These are phyloP conservation scores for Globisporangium nodosum DNA, from an alignment of 352 stramenopile genomes.

Conservation along the genomic window DNA sequence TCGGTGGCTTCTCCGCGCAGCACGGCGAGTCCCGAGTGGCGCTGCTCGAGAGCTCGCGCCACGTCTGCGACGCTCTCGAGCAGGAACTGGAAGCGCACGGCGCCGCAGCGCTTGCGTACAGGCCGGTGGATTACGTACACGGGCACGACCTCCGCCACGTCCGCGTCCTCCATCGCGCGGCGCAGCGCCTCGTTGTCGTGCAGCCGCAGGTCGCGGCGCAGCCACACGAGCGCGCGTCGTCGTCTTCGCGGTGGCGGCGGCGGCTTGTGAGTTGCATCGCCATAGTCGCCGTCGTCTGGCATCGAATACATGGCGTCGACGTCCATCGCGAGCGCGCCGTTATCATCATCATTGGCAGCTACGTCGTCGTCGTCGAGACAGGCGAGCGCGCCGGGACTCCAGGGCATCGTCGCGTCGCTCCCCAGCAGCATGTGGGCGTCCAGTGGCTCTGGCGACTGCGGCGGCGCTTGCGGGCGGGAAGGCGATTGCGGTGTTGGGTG, in stretches of 20 bases:
- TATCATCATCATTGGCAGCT: neutral
- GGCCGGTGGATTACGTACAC: constrained; percentile 87
- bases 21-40: constrained; percentile 42
- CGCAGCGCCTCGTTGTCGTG: constrained; percentile 94
- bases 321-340: constrained; percentile 4
- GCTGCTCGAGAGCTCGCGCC: constrained; percentile 22
- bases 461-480: neutral
- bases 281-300: neutral
- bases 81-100: constrained; percentile 88
- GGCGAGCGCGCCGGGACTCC: constrained; percentile 11
- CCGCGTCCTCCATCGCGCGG: constrained; percentile 33
- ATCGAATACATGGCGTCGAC: constrained; percentile 6
- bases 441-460: neutral
- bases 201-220: constrained; percentile 92
- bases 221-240: constrained; percentile 81
- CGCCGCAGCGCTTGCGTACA: constrained; percentile 57
- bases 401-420: constrained; percentile 4
- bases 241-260: neutral
- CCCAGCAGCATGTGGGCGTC: constrained; percentile 5
- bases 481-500: neutral
- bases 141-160: constrained; percentile 40
- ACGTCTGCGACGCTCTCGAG: constrained; percentile 88
- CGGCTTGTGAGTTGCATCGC: neutral
- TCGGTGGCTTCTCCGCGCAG: constrained; percentile 52
- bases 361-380: constrained; percentile 5